These are phyloP conservation scores for Sporisorium iseilematis-ciliati DNA, from an alignment of 1,284 basidiomycete genomes.

Conservation along the genomic window DNA sequence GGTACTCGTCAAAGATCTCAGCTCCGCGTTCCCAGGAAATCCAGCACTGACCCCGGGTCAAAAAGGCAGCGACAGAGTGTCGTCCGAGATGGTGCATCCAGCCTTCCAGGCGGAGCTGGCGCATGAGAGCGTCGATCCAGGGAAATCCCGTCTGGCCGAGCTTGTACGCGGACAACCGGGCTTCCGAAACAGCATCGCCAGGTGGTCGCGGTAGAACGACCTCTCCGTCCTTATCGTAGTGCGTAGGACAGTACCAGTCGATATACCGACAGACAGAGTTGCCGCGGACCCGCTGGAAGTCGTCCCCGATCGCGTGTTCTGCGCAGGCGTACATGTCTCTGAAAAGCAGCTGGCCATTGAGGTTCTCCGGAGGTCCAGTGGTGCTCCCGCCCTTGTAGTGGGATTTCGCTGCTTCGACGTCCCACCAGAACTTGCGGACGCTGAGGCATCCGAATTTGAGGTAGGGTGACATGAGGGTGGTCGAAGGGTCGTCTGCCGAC, in stretches of 20 bases:
- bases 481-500: conserved; percentile 47
- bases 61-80: conserved; percentile 74
- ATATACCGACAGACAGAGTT: conserved; percentile 71
- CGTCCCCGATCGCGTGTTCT: conserved; percentile 70
- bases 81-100: conserved; percentile 72
- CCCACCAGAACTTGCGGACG: conserved; percentile 64
- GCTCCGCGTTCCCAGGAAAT: conserved; percentile 75
- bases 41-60: conserved; percentile 74
- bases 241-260: conserved; percentile 72
- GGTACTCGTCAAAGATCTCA: conserved; percentile 73
- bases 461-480: conserved; percentile 71
- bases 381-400: conserved; percentile 57
- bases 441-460: conserved; percentile 74
- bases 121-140: conserved; percentile 73
- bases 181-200: conserved; percentile 71
- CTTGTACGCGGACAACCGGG: conserved; percentile 71
- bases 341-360: conserved; percentile 70
- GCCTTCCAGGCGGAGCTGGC: conserved; percentile 72
- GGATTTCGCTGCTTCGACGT: conserved; percentile 51
- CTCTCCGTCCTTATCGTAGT: conserved; percentile 70
- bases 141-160: conserved; percentile 73
- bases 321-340: conserved; percentile 73
- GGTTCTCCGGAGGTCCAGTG: conserved; percentile 51
- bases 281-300: conserved; percentile 71
- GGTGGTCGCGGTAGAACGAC: conserved; percentile 70